These are phyloP conservation scores for Gaultheria prostrata DNA, from an alignment of 148 eudicot species.

Conservation along the genomic window DNA sequence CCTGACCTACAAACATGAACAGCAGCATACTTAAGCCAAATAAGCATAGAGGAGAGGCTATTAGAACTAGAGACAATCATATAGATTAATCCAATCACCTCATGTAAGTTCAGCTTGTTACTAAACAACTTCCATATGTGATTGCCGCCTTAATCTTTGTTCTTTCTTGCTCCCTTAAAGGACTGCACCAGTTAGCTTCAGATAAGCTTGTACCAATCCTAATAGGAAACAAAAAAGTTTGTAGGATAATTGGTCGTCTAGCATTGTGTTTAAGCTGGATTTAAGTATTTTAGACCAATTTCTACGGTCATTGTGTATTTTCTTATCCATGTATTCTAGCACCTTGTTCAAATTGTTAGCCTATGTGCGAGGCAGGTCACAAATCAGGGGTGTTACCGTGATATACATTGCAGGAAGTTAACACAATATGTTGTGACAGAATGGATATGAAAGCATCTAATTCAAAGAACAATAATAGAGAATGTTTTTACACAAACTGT, in stretches of 20 bases:
- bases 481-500: not conserved
- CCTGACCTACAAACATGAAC: too few species aligned
- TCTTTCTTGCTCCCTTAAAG: too few species aligned
- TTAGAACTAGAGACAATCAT: too few species aligned
- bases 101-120: too few species aligned
- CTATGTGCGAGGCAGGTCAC: not conserved
- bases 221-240: not conserved
- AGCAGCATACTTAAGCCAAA: too few species aligned
- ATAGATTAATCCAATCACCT: too few species aligned
- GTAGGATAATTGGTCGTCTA: not conserved
- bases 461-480: not conserved
- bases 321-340: not conserved
- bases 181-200: too few species aligned
- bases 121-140: too few species aligned
- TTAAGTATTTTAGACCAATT: not conserved
- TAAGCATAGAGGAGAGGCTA: too few species aligned
- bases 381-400: not conserved
- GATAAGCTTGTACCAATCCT: not conserved
- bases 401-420: not conserved
- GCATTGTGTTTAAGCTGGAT: constrained; percentile 3
- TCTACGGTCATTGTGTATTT: not conserved
- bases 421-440: not conserved
- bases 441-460: not conserved
- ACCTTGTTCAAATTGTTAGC: not conserved
- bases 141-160: too few species aligned